Conservation (phyloP, 2,329 filamentous ascomycete species). For the Trichocomaceae sp. region DNA sequence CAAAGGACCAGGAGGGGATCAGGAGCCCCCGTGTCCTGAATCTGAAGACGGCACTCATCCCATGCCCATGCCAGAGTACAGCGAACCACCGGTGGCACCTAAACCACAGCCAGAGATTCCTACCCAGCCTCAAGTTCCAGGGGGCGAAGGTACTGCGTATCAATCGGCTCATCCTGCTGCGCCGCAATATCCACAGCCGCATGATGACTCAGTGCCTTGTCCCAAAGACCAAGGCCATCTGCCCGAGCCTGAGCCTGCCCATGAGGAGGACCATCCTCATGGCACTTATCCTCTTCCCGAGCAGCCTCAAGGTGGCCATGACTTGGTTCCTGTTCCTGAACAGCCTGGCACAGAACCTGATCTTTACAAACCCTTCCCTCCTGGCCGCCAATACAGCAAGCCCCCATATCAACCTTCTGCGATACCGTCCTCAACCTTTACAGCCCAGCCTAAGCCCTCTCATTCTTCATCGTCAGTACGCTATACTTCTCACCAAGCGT, state of each 20-base stretch:
- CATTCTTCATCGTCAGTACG: neutral
- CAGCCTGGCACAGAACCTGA: neutral
- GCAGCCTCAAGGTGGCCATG: neutral
- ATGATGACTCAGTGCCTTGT: neutral
- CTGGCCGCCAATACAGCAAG: constrained; percentile 1
- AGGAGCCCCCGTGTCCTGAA: constrained; percentile 4
- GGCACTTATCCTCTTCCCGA: neutral
- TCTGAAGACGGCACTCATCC: neutral
- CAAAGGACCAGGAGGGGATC: neutral
- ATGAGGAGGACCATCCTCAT: neutral
- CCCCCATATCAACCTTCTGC: neutral
- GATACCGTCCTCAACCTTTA: neutral
- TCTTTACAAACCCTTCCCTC: neutral
- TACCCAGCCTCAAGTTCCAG: neutral
- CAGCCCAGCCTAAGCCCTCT: neutral
- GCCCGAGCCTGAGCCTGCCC: neutral
- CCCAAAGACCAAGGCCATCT: neutral
- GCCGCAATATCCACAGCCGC: neutral
- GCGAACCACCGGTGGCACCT: neutral
- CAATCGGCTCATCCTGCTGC: neutral
- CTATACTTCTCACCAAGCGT: neutral
- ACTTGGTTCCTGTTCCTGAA: neutral
- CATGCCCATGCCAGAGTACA: neutral
- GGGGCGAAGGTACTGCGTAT: neutral
- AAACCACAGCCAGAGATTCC: neutral